phyloP scores from a whole-genome alignment of 495 filamentous ascomycete species.

The Sordaria brevicollis region DNA sequence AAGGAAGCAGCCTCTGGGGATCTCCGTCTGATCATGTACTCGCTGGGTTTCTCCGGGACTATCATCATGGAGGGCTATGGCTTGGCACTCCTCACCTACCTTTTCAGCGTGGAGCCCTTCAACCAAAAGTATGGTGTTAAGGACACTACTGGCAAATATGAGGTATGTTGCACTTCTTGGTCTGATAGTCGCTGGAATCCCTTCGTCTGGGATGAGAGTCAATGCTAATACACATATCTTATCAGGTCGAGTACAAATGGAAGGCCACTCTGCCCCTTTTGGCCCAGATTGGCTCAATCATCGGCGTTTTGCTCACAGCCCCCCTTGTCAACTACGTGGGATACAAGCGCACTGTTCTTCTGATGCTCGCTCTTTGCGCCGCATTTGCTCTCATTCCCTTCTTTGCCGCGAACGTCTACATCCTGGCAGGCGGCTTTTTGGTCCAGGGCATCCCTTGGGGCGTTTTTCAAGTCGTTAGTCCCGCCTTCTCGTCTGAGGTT shows the following conservation, averaged over 20 bases:
- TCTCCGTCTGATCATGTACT: slow-evolving; percentile 14
- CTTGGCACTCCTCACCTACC: slow-evolving; percentile 31
- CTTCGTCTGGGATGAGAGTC: slow-evolving; percentile 35
- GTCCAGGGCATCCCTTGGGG: slow-evolving; percentile 68
- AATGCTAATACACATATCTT: not conserved
- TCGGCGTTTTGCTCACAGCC: slow-evolving; percentile 55
- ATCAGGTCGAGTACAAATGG: slow-evolving; percentile 38
- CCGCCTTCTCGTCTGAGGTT: slow-evolving; percentile 53
- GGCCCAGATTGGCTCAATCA: slow-evolving; percentile 32
- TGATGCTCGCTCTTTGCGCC: slow-evolving; percentile 33
- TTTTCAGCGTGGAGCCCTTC: slow-evolving; percentile 35
- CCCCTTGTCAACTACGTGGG: slow-evolving; percentile 51
- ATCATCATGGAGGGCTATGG: slow-evolving; percentile 29
- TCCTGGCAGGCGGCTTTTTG: slow-evolving; percentile 56
- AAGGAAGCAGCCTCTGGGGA: slow-evolving; percentile 11
- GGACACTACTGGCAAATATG: slow-evolving; percentile 7
- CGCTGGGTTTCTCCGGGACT: slow-evolving; percentile 19
- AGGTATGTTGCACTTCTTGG: slow-evolving; percentile 7
- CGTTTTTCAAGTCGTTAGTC: slow-evolving; percentile 42
- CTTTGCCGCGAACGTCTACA: slow-evolving; percentile 50
- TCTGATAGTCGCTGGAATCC: slow-evolving; percentile 26
- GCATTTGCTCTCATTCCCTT: slow-evolving; percentile 47
- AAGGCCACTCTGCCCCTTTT: slow-evolving; percentile 28
- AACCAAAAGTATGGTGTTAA: slow-evolving; percentile 46
- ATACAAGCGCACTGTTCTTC: slow-evolving; percentile 44